phyloP scores from a whole-genome alignment of 1,284 basidiomycete species.

The Rhizopogon parksii region DNA sequence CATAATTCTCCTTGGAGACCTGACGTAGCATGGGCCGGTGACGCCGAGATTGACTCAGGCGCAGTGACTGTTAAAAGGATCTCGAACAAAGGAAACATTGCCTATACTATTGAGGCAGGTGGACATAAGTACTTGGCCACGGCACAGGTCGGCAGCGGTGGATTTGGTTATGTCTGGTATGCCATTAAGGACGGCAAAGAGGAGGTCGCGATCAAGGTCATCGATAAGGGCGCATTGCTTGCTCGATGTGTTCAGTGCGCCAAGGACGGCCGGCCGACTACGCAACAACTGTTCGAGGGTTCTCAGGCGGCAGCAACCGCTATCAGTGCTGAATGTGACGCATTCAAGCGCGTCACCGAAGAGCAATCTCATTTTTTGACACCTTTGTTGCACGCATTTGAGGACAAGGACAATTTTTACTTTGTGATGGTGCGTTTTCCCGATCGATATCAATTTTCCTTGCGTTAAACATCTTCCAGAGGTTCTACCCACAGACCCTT shows the following conservation, averaged over 20 bases:
- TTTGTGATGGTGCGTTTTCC: conserved; percentile 9
- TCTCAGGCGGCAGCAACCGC: not conserved
- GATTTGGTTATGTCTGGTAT: conserved; percentile 10
- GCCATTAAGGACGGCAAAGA: conserved; percentile 4
- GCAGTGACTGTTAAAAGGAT: not conserved
- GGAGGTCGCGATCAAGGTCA: conserved; percentile 12
- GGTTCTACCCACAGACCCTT: conserved; percentile 11
- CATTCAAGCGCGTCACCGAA: not conserved
- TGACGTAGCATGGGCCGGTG: not conserved
- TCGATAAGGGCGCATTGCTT: conserved; percentile 5
- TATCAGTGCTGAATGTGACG: conserved; percentile 1
- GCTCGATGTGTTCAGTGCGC: conserved; percentile 1
- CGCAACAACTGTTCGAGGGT: not conserved
- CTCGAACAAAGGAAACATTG: not conserved
- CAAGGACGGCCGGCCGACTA: not conserved
- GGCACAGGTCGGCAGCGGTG: conserved; percentile 7
- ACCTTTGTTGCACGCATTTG: conserved; percentile 9
- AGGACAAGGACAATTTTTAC: conserved; percentile 9
- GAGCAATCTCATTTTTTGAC: conserved; percentile 8
- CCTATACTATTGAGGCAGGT: not conserved
- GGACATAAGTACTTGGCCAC: conserved; percentile 4
- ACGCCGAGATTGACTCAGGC: not conserved
- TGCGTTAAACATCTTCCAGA: conserved; percentile 1
- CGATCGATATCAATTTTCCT: not conserved
- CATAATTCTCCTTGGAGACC: not conserved